Evolutionary conservation across 1,284 basidiomycete species (phyloP), one percentile per base, ranked within the genome.

Genomic region (Tilletia indica): DNA sequence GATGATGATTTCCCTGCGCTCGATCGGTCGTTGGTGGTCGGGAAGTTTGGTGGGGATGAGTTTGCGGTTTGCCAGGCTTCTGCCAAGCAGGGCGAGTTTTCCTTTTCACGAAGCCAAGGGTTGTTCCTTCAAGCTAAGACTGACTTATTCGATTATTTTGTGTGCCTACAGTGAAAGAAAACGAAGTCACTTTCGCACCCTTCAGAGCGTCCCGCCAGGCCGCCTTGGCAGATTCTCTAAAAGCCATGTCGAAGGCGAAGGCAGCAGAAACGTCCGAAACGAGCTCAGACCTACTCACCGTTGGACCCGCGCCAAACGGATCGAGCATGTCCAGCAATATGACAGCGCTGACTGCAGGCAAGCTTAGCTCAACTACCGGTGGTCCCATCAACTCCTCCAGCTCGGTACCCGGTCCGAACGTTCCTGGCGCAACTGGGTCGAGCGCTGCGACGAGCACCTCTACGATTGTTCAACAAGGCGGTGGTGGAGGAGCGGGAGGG

Each of bases 1-100:
- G 97, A 99, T 83, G 96, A 98, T 83, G 97, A 99, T 85, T 99
- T 96, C 81, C 96, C 97, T 39, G 94, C 95, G 1, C 91, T 97
- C 12, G 97, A 98, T 83, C 88, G 96, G 47, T 90, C 90, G 67
- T 89, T 92, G 5, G 90, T 91, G 78, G 90, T 96, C 16, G 89
- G 90, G 47, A 94, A 93, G 81, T 97, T 99, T 85, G 92, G 91
- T 63, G 92, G 94, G 69, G 92, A 92, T 68, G 92, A 93, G 49
- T 97, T 94, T 83, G 97, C 94, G 4, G 89, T 98, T 19, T 95
- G 85, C 25, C 85, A 86, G 88, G 88, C 88, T 0, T 91, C 89
- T 3, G 85, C 89, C 0, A 85, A 89, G 3, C 96, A 98, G 73
- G 74, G 58, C 49, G 31, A 67, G 66, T 47, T 5, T 42, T 67